phyloP scores from a whole-genome alignment of 2,329 filamentous ascomycete genomes.

The Cytospora paraplurivora region DNA sequence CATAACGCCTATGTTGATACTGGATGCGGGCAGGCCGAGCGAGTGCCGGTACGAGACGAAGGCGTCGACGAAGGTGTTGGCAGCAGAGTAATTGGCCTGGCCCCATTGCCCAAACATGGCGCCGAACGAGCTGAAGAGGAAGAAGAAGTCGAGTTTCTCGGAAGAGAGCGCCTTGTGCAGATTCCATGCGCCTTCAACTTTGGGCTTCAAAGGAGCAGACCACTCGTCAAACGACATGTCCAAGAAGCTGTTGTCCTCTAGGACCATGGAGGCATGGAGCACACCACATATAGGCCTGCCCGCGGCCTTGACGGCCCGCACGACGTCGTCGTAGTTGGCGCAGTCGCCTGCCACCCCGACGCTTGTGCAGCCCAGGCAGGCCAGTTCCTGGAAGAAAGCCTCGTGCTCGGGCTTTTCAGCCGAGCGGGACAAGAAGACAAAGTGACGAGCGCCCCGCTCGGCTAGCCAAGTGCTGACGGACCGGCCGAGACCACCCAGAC shows the following conservation, averaged over 20 bases:
- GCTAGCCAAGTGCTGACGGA: slow-evolving; percentile 19
- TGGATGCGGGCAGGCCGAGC: slow-evolving; percentile 38
- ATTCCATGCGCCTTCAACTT: slow-evolving; percentile 44
- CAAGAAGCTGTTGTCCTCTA: background rate
- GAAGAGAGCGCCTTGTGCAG: slow-evolving; percentile 38
- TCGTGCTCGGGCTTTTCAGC: slow-evolving; percentile 10
- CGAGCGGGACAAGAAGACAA: slow-evolving; percentile 16
- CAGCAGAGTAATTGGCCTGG: slow-evolving; percentile 41
- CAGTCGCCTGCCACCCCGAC: slow-evolving; percentile 3
- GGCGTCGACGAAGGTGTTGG: slow-evolving; percentile 40
- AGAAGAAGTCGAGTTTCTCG: slow-evolving; percentile 41
- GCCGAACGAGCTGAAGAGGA: slow-evolving; percentile 38
- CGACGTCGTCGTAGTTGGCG: background rate
- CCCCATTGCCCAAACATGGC: slow-evolving; percentile 30
- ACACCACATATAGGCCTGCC: background rate
- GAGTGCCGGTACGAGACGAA: slow-evolving; percentile 38
- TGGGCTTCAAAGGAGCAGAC: slow-evolving; percentile 42
- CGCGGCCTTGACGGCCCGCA: background rate
- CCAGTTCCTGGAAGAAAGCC: background rate
- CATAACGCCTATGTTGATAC: slow-evolving; percentile 41
- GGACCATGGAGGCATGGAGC: slow-evolving; percentile 15
- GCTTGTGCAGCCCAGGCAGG: slow-evolving; percentile 1
- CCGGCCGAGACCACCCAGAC: slow-evolving; percentile 13
- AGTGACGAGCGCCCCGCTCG: background rate
- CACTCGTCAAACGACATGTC: slow-evolving; percentile 38